Base-by-base conservation (phyloP, 179 eudicot genomes). In the Silene coronaria region DNA sequence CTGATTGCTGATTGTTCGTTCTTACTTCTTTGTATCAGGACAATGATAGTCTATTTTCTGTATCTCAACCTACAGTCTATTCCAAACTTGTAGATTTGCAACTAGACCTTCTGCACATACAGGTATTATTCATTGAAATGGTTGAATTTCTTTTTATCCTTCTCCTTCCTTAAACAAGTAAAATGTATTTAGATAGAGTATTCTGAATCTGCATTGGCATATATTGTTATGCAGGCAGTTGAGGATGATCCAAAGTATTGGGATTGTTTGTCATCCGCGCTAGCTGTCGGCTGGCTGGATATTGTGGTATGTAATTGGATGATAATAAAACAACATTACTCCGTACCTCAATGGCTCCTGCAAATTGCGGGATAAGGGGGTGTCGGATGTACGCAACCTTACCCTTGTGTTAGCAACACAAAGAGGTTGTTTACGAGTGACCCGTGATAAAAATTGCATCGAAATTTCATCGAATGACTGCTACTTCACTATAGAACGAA, bases 211-310 rank as follows among this genome's bases (percentile, higher is more conserved):
- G 30, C 59, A 28, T 6, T 48, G 23, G 57, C 46, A 16, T 4
- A 51, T 45, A 17, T 71, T 77, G 27, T 75, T 60, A 65, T 81
- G 74, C 83, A 94, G 99, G 87, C 78, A 55, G 77, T 91, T 83
- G 99, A 95, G 82, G 88, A 88, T 78, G 91, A 92, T 86, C 83
- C 78, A 73, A 83, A 83, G 65, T 95, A 90, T 78, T 95, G 99
- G 97, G 90, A 88, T 59, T 87, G 90, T 62, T 75, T 92, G 65
- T 85, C 90, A 46, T 90, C 99, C 71, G 93, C 97, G 9, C 80
- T 92, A 76, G 91, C 97, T 60, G 86, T 95, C 82, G 99, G 99
- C 76, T 95, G 99, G 99, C 88, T 95, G 59, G 97, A 95, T 74
- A 78, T 88, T 84, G 99, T 87, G 91, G 99, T 95, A 81, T 77